Conservation (phyloP, 2,329 filamentous ascomycete genomes). For the Thermoascus crustaceus region DNA sequence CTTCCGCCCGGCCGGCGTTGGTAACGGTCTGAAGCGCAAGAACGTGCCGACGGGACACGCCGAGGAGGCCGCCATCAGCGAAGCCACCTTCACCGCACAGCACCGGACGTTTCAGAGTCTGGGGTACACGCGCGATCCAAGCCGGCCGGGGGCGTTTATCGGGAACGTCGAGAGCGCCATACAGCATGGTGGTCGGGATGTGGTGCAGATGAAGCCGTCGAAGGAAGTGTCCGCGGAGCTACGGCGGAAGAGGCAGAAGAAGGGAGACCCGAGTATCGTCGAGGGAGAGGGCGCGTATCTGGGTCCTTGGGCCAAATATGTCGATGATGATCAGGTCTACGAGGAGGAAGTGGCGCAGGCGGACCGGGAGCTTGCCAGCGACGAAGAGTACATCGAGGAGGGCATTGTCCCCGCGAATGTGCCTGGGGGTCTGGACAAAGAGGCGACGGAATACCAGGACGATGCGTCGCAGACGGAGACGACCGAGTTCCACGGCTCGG, state of each 20-base stretch:
- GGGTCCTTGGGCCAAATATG: slow-evolving; percentile 88
- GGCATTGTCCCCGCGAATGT: slow-evolving; percentile 44
- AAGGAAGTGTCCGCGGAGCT: slow-evolving; percentile 65
- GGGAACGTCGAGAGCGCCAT: slow-evolving; percentile 41
- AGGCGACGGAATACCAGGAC: slow-evolving; percentile 42
- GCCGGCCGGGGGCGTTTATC: slow-evolving; percentile 34
- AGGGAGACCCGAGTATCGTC: slow-evolving; percentile 73
- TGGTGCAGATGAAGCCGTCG: slow-evolving; percentile 45
- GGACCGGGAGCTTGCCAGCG: slow-evolving; percentile 65
- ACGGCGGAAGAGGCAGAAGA: slow-evolving; percentile 69
- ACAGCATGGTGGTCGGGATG: slow-evolving; percentile 44
- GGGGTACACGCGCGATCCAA: slow-evolving; percentile 45
- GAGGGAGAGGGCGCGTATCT: slow-evolving; percentile 85
- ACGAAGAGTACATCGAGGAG: slow-evolving; percentile 69
- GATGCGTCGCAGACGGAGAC: slow-evolving; percentile 64
- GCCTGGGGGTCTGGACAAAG: slow-evolving; percentile 44
- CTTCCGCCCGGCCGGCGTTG: slow-evolving; percentile 54
- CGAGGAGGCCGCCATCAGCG: slow-evolving; percentile 80
- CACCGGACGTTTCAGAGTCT: slow-evolving; percentile 72
- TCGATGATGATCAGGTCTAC: slow-evolving; percentile 61
- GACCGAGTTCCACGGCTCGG: slow-evolving; percentile 74
- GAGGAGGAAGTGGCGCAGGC: slow-evolving; percentile 59
- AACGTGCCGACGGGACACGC: slow-evolving; percentile 80
- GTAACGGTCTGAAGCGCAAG: slow-evolving; percentile 59
- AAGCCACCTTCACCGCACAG: slow-evolving; percentile 79